Conservation (phyloP, 345 rosid genomes). For the Citrus mangshanensis region DNA sequence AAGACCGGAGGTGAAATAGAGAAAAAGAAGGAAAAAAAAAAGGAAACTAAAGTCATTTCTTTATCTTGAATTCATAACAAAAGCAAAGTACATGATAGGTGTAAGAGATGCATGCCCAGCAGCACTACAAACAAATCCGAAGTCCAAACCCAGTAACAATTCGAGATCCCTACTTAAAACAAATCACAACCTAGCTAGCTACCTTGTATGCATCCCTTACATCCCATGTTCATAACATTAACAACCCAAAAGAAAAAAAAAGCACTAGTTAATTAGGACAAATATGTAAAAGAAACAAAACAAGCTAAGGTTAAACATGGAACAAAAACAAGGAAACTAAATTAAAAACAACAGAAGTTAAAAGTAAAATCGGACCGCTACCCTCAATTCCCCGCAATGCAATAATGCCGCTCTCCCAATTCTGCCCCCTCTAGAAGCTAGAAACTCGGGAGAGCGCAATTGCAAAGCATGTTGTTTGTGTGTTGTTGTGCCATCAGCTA, state of each 20-base stretch:
- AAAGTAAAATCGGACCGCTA: conserved; percentile 68
- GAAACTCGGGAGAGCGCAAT: conserved; percentile 70
- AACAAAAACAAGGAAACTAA: conserved; percentile 2
- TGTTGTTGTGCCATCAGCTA: conserved; percentile 13
- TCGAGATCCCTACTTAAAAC: background rate
- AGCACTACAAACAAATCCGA: conserved; percentile 23
- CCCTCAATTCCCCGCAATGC: conserved; percentile 95
- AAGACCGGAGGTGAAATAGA: background rate
- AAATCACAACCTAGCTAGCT: conserved; percentile 19
- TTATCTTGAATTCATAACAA: conserved; percentile 16
- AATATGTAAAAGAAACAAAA: conserved; percentile 8
- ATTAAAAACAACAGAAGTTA: conserved; percentile 14
- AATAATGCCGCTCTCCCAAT: conserved; percentile 63
- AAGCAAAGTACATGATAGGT: conserved; percentile 41
- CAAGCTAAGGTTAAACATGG: conserved; percentile 22
- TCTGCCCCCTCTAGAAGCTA: conserved; percentile 49
- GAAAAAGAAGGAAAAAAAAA: background rate
- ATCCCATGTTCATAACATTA: conserved; percentile 36
- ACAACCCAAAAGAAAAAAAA: background rate
- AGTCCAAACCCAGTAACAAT: background rate
- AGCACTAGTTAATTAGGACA: background rate
- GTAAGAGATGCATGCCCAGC: conserved; percentile 79
- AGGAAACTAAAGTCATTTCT: conserved; percentile 1
- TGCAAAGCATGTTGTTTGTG: conserved; percentile 48
- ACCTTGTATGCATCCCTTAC: conserved; percentile 73